These are phyloP conservation scores for Tothia fuscella DNA, from an alignment of 2,329 filamentous ascomycete species.

Conservation along the genomic window DNA sequence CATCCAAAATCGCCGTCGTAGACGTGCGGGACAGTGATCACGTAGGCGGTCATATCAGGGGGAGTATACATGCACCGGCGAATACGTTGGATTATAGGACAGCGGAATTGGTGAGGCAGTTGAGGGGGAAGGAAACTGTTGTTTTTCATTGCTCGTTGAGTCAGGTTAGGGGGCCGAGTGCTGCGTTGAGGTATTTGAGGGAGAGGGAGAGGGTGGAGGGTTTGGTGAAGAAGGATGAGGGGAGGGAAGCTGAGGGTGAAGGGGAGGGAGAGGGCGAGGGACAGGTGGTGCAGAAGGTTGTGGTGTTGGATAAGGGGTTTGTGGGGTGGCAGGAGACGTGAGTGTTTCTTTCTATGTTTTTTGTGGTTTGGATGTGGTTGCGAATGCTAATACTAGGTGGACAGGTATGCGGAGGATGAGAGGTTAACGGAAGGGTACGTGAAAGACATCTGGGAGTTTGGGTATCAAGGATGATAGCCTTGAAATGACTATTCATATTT, in stretches of 20 bases:
- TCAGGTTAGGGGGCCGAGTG: conserved; percentile 78
- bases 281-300: conserved; percentile 53
- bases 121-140: conserved; percentile 68
- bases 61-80: conserved; percentile 64
- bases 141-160: conserved; percentile 91
- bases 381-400: too few relatives aligned
- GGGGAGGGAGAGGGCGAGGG: conserved; percentile 14
- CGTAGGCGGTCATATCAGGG: conserved; percentile 78
- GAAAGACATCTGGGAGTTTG: too few relatives aligned
- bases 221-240: conserved; percentile 13
- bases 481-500: too few relatives aligned
- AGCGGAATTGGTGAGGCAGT: conserved; percentile 68
- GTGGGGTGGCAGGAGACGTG: conserved; percentile 76
- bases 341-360: too few relatives aligned
- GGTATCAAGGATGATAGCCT: too few relatives aligned
- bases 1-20: conserved; percentile 52
- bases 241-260: conserved; percentile 15
- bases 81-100: conserved; percentile 60
- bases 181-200: conserved; percentile 67
- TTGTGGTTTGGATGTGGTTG: too few relatives aligned
- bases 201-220: conserved; percentile 48
- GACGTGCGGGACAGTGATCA: conserved; percentile 89
- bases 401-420: too few relatives aligned
- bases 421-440: too few relatives aligned
- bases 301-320: conserved; percentile 75